Evolutionary conservation across 2,329 filamentous ascomycete genomes (phyloP), one percentile per base, ranked within the genome.

Genomic region (Aspergillus pseudotamarii): DNA sequence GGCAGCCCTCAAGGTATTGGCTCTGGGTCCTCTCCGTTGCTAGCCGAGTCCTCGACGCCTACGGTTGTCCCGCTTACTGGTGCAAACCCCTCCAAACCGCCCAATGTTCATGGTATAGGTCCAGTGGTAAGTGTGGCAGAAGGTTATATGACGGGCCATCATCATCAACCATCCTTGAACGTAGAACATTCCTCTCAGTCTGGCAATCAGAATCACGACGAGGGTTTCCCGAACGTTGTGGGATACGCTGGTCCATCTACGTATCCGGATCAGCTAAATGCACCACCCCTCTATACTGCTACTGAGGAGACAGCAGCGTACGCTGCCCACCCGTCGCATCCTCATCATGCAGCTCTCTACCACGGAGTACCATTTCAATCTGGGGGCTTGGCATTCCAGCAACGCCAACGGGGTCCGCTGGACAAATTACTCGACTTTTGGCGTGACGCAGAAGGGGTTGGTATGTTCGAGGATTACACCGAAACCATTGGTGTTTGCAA

Each of bases 401-500:
- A 86, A 67, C 83, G 83, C 58, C 85, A 85, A 62, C 81, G 80
- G 51, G 86, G 86, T 0, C 84, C 88, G 0, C 78, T 89, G 1
- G 80, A 79, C 43, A 83, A 80, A 57, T 80, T 88, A 34, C 80
- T 86, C 45, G 85, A 86, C 69, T 89, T 84, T 80, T 89, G 84
- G 85, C 87, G 82, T 71, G 88, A 86, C 65, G 82, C 86, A 1
- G 86, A 89, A 65, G 88, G 87, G n/a, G 86, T 89, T 0, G 83
- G 82, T 21, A 84, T 85, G 71, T 89, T 88, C 78, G 88, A 90
- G 73, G 87, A 89, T 71, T 90, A 90, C 69, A 89, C 87, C 1
- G 86, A 90, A 74, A 84, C 85, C 63, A 89, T 89, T 68, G 88
- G 88, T 26, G 84, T 89, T 2, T 90, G 88, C 77, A 87, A 84